phyloP scores from a whole-genome alignment of 2,329 filamentous ascomycete species.

The Claviceps paspali region DNA sequence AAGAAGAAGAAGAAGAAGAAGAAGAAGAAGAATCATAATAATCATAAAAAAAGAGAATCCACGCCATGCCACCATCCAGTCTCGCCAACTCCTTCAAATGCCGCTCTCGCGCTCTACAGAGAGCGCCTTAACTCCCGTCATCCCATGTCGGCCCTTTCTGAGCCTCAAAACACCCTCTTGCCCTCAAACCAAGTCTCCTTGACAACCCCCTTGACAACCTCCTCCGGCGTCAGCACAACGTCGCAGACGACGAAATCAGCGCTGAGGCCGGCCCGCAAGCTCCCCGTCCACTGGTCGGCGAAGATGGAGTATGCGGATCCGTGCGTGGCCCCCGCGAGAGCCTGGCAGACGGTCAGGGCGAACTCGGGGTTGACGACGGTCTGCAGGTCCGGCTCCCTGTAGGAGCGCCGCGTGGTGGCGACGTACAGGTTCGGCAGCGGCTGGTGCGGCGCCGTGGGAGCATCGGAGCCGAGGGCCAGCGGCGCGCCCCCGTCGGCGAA shows the following conservation, averaged over 20 bases:
- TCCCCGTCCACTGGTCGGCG: constrained; percentile 37
- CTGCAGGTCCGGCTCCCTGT: constrained; percentile 28
- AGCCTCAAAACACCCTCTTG: constrained; percentile 18
- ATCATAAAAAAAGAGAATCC: no score
- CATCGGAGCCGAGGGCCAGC: constrained; percentile 43
- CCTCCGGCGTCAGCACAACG: constrained; percentile 31
- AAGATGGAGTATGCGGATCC: constrained; percentile 45
- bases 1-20: no score
- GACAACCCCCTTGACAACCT: constrained; percentile 29
- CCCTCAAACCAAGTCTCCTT: constrained; percentile 40
- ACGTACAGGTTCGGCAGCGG: constrained; percentile 43
- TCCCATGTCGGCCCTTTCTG: neutral
- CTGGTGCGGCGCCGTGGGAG: constrained; percentile 41
- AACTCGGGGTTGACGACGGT: constrained; percentile 36
- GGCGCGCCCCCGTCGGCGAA: constrained; percentile 38
- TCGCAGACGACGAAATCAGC: constrained; percentile 42
- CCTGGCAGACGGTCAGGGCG: constrained; percentile 35
- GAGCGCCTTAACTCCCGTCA: neutral
- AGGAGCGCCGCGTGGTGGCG: constrained; percentile 40
- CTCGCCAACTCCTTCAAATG: no score
- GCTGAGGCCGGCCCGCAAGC: constrained; percentile 32
- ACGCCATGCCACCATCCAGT: no score
- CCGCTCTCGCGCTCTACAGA: no score
- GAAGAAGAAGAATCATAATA: no score
- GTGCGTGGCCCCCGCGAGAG: constrained; percentile 35